Percentiles rank a stretch among this genome's conserved stretches.
These are phyloP conservation scores for Aspergillus bridgeri DNA, from an alignment of 495 filamentous ascomycete species.

Conservation along the genomic window DNA sequence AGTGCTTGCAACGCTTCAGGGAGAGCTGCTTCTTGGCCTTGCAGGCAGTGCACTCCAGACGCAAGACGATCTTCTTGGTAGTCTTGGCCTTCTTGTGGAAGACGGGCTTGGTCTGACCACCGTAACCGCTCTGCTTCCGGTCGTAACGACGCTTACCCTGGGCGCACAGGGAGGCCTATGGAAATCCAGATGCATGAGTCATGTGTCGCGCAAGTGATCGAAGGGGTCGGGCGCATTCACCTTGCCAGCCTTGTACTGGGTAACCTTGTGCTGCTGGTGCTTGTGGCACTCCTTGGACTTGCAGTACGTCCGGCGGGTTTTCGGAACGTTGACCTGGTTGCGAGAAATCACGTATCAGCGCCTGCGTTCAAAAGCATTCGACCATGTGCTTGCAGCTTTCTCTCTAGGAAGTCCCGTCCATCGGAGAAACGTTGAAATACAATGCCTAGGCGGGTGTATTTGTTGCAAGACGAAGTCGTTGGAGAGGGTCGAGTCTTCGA, in stretches of 20 bases:
- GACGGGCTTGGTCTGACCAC: conserved; percentile 99
- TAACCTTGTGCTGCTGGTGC: conserved; percentile 92
- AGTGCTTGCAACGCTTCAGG: conserved; percentile 99
- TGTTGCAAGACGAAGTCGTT: neutral
- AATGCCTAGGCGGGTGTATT: neutral
- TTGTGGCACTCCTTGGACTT: conserved; percentile 92
- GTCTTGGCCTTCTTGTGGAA: conserved; percentile 99
- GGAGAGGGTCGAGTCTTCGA: neutral
- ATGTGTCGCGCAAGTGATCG: conserved; percentile 3
- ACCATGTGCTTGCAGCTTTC: neutral
- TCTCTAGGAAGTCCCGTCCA: conserved; percentile 3
- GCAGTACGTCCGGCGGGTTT: conserved; percentile 92
- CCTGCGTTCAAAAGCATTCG: conserved; percentile 14
- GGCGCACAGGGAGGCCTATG: conserved; percentile 83
- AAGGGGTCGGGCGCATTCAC: conserved; percentile 35
- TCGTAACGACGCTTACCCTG: conserved; percentile 99
- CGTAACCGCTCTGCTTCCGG: conserved; percentile 98
- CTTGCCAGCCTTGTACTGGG: conserved; percentile 97
- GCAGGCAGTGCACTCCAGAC: conserved; percentile 93
- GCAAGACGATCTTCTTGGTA: conserved; percentile 98
- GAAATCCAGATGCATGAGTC: conserved; percentile 24
- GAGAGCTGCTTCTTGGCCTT: conserved; percentile 98
- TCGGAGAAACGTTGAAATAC: conserved; percentile 9
- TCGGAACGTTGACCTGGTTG: conserved; percentile 79
- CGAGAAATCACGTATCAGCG: conserved; percentile 25